A percentile compares a stretch with the other conserved stretches of the same genome.
Evolutionary conservation across 1,284 basidiomycete species (phyloP).

Genomic region (Cryptococcus floricola): DNA sequence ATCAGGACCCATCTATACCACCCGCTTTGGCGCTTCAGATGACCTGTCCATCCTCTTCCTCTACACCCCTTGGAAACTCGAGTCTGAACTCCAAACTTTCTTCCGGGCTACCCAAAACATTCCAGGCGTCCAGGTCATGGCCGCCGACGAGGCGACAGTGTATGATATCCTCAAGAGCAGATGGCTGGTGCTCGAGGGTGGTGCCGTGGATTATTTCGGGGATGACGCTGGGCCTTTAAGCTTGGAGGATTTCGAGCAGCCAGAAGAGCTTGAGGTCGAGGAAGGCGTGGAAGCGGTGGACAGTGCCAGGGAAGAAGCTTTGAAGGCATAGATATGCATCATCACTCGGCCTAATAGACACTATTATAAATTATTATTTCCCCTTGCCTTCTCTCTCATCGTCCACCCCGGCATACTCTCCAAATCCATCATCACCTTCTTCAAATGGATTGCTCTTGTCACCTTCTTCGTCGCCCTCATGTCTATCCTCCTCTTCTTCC

Average conservation of each 20-base stretch:
- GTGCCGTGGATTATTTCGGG: conserved; percentile 51
- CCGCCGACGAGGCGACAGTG: conserved; percentile 64
- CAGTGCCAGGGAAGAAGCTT: background rate
- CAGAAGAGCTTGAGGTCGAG: background rate
- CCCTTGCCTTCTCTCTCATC: conserved; percentile 1
- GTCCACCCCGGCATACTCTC: conserved; percentile 26
- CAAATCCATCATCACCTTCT: conserved; percentile 29
- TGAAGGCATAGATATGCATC: background rate
- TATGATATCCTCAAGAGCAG: conserved; percentile 73
- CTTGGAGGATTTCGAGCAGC: background rate
- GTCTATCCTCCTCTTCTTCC: conserved; percentile 23
- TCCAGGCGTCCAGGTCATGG: conserved; percentile 59
- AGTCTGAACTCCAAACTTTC: conserved; percentile 22
- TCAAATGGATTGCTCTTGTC: conserved; percentile 24
- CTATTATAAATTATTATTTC: background rate
- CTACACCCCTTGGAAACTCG: conserved; percentile 29
- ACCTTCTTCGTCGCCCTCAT: conserved; percentile 13
- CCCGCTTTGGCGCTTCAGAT: conserved; percentile 34
- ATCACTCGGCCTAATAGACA: background rate
- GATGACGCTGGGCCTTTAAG: conserved; percentile 29
- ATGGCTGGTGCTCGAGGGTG: conserved; percentile 43
- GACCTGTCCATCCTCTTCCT: conserved; percentile 45
- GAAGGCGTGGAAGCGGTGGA: background rate
- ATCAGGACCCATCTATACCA: conserved; percentile 45
- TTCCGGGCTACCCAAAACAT: conserved; percentile 47